phyloP scores from a whole-genome alignment of 768 basidiomycete genomes.

The Lyophyllum semitale region DNA sequence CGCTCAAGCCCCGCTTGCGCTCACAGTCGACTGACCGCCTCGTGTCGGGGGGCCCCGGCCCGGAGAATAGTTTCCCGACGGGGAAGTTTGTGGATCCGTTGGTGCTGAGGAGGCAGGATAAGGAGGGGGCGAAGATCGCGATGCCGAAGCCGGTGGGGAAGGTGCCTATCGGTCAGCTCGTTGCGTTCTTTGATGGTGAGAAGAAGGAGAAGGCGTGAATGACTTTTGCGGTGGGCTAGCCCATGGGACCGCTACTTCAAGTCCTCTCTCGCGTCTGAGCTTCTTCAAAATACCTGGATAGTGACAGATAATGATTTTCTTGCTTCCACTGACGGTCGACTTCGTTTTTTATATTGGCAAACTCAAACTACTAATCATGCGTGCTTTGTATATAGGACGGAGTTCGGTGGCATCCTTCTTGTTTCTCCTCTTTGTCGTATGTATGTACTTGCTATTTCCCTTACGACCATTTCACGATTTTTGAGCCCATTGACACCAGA shows the following conservation, averaged over 20 bases:
- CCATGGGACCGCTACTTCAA: neutral
- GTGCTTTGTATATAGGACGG: neutral
- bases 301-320: neutral
- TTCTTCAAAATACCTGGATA: neutral
- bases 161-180: conserved; percentile 74
- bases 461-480: neutral
- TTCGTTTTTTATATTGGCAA: neutral
- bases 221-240: neutral
- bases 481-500: neutral
- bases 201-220: conserved; percentile 28
- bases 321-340: neutral
- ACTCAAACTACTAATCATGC: neutral
- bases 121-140: conserved; percentile 43
- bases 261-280: neutral
- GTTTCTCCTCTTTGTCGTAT: neutral
- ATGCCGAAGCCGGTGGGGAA: conserved; percentile 55
- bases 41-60: conserved; percentile 3
- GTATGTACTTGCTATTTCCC: neutral
- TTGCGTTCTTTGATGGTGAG: conserved; percentile 79
- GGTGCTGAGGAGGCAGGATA: conserved; percentile 65
- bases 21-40: conserved; percentile 42
- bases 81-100: conserved; percentile 78
- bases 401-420: neutral
- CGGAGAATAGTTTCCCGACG: conserved; percentile 29
- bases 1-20: conserved; percentile 37